A percentile compares a stretch with the other conserved stretches of the same genome.
Conservation (phyloP, 2,329 filamentous ascomycete genomes). For the Talaromyces islandicus region DNA sequence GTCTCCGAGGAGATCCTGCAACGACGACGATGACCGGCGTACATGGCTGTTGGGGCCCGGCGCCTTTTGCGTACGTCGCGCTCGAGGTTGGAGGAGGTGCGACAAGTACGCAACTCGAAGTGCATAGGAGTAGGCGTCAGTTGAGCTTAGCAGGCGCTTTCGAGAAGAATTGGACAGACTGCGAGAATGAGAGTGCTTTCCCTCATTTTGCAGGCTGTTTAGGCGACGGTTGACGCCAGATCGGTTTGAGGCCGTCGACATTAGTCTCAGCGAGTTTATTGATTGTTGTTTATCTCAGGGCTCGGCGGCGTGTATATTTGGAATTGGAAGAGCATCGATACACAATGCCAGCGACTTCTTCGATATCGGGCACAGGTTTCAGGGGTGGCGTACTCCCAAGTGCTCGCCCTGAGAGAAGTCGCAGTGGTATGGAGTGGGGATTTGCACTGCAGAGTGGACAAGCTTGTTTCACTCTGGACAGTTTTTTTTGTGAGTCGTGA, state of each 20-base stretch:
- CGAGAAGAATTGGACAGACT: constrained; percentile 35
- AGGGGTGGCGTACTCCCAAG: neutral
- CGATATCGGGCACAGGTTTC: neutral
- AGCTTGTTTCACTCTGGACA: neutral
- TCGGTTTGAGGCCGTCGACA: constrained; percentile 43
- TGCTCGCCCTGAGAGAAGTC: neutral
- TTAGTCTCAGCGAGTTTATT: constrained; percentile 23
- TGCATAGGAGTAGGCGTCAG: constrained; percentile 87
- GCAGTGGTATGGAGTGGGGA: neutral
- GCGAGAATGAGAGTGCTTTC: constrained; percentile 36
- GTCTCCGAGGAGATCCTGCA: constrained; percentile 84
- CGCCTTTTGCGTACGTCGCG: constrained; percentile 84
- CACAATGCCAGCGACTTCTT: neutral
- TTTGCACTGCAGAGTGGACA: neutral
- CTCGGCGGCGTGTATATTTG: constrained; percentile 12
- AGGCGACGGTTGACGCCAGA: constrained; percentile 42
- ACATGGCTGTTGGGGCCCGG: constrained; percentile 56
- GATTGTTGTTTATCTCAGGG: constrained; percentile 25
- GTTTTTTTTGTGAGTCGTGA: constrained; percentile 6
- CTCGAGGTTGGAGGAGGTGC: constrained; percentile 85
- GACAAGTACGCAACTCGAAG: constrained; percentile 85
- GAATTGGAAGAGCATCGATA: constrained; percentile 13
- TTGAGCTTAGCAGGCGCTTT: constrained; percentile 44
- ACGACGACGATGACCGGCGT: constrained; percentile 64
- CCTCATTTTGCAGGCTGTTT: constrained; percentile 41